Conservation (phyloP, 2,329 filamentous ascomycete genomes). For the Dendrostoma leiphaemia region DNA sequence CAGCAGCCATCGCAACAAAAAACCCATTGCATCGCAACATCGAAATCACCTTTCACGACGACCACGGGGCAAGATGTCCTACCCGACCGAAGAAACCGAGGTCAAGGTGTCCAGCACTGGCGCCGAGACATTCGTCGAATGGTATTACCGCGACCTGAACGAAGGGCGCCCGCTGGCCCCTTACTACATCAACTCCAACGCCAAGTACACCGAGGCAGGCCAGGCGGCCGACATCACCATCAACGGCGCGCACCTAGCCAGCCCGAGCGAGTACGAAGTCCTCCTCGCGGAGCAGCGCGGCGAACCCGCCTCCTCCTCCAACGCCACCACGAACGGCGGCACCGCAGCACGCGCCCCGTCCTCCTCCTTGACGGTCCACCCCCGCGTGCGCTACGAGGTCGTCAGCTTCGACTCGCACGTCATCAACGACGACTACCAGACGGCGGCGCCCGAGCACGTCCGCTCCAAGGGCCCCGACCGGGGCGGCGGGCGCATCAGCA, state of each 20-base stretch:
- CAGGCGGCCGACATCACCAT: conserved; percentile 68
- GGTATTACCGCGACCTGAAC: conserved; percentile 75
- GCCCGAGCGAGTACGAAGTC: conserved; percentile 63
- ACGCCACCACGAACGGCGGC: conserved; percentile 12
- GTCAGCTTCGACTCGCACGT: conserved; percentile 77
- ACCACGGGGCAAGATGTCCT: conserved; percentile 15
- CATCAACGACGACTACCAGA: conserved; percentile 65
- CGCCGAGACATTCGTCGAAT: conserved; percentile 68
- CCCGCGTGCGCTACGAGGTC: conserved; percentile 64
- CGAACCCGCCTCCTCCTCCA: conserved; percentile 12
- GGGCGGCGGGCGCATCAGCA: conserved; percentile 61
- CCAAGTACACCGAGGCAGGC: conserved; percentile 48
- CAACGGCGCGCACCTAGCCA: conserved; percentile 69
- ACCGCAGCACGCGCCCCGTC: no score
- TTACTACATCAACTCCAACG: conserved; percentile 68
- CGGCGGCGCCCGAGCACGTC: conserved; percentile 51
- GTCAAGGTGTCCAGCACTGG: conserved; percentile 49
- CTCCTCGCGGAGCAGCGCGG: conserved; percentile 65
- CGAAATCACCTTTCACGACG: neutral
- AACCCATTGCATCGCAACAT: neutral
- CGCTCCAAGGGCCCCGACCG: conserved; percentile 34
- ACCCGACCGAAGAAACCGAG: conserved; percentile 36
- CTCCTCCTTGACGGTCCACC: conserved; percentile 13
- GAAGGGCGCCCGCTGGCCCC: conserved; percentile 54
- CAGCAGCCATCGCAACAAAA: neutral